Conservation (phyloP, 2,329 filamentous ascomycete genomes). For the Rhynchosporium graminicola region DNA sequence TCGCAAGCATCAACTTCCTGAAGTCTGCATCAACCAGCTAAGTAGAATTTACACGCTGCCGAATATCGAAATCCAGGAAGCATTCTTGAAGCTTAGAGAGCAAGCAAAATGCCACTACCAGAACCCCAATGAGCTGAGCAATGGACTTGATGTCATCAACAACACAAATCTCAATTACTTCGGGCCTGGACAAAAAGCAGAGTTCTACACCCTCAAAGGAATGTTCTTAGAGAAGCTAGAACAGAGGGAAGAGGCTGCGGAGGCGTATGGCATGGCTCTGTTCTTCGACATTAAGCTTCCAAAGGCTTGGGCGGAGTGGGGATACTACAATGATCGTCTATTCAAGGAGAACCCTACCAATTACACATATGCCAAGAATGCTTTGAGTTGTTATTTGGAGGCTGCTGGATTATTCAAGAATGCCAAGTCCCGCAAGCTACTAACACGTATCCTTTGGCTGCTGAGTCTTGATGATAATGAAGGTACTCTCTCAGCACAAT, state of each 20-base stretch:
- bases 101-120: slow-evolving; percentile 99
- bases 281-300: slow-evolving; percentile 95
- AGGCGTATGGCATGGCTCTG: slow-evolving; percentile 90
- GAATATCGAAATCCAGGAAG: slow-evolving; percentile 99
- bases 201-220: slow-evolving; percentile 98
- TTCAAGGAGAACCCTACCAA: slow-evolving; percentile 90
- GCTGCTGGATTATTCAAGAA: slow-evolving; percentile 97
- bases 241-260: slow-evolving; percentile 87
- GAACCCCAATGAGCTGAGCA: slow-evolving; percentile 88
- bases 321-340: slow-evolving; percentile 93
- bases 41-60: slow-evolving; percentile 97
- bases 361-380: slow-evolving; percentile 82
- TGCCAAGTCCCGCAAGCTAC: slow-evolving; percentile 89
- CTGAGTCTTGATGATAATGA: slow-evolving; percentile 90
- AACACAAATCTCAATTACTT: slow-evolving; percentile 99
- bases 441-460: slow-evolving; percentile 92
- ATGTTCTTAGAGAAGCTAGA: slow-evolving; percentile 97
- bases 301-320: slow-evolving; percentile 99
- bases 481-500: slow-evolving; percentile 79
- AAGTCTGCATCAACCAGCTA: slow-evolving; percentile 96
- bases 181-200: slow-evolving; percentile 90
- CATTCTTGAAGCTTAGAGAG: slow-evolving; percentile 96
- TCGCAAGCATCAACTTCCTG: slow-evolving; percentile 91
- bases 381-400: slow-evolving; percentile 93
- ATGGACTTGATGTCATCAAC: slow-evolving; percentile 95